These are phyloP conservation scores for Daldinia sp. DNA, from an alignment of 2,329 filamentous ascomycete species.

Conservation along the genomic window DNA sequence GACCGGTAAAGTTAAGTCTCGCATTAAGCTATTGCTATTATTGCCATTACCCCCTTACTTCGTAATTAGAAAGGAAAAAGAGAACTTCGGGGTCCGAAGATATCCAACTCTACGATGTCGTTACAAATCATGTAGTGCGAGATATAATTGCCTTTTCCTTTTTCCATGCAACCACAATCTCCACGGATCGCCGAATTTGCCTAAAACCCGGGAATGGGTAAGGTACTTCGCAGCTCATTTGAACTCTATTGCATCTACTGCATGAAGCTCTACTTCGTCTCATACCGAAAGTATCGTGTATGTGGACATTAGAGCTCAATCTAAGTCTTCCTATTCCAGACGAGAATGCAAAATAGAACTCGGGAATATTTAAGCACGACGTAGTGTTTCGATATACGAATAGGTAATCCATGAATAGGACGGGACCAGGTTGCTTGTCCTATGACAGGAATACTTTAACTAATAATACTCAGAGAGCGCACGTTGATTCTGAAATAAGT, in stretches of 20 bases:
- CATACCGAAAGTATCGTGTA: slow-evolving; percentile 6
- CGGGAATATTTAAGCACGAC: not conserved
- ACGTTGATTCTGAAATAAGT: not conserved
- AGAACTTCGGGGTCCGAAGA: slow-evolving; percentile 26
- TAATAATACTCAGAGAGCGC: not conserved
- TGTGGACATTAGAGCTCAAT: not conserved
- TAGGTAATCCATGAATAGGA: not conserved
- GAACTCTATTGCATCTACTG: slow-evolving; percentile 12
- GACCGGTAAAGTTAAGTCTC: slow-evolving; percentile 19
- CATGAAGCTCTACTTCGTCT: slow-evolving; percentile 11
- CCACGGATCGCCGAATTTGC: slow-evolving; percentile 18
- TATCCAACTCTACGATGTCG: slow-evolving; percentile 12
- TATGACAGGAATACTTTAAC: not conserved
- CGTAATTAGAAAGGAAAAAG: not conserved
- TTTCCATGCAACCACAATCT: slow-evolving; percentile 24
- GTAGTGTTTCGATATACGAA: not conserved
- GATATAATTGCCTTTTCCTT: slow-evolving; percentile 27
- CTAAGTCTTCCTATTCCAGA: not conserved
- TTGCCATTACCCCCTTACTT: slow-evolving; percentile 14
- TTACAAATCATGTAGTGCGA: not conserved
- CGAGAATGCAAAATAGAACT: not conserved
- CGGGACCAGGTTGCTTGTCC: too few relatives aligned
- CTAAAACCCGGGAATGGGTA: slow-evolving; percentile 9
- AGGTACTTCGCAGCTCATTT: slow-evolving; percentile 16
- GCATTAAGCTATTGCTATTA: slow-evolving; percentile 7